These are phyloP conservation scores for Hypoxylon sp. DNA, from an alignment of 2,329 filamentous ascomycete genomes.

Conservation along the genomic window DNA sequence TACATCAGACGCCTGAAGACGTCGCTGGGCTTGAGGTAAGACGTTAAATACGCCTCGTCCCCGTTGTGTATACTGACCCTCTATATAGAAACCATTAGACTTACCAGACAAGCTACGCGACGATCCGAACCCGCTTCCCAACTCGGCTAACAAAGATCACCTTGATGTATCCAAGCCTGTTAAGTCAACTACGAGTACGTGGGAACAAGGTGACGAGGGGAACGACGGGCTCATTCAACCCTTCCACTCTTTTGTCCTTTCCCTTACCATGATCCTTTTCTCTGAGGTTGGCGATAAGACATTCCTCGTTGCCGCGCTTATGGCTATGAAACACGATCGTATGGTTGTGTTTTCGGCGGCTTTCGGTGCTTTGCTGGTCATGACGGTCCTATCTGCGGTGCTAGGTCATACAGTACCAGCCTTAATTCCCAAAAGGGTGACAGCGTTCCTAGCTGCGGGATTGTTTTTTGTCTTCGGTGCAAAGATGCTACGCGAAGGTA, in stretches of 20 bases:
- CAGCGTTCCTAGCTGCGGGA: slow-evolving; percentile 85
- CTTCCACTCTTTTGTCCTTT: slow-evolving; percentile 89
- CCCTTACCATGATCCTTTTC: slow-evolving; percentile 96
- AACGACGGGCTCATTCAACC: slow-evolving; percentile 79
- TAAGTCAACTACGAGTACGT: slow-evolving; percentile 53
- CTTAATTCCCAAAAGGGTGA: slow-evolving; percentile 90
- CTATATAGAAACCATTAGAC: slow-evolving; percentile 79
- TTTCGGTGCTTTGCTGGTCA: slow-evolving; percentile 90
- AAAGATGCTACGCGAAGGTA: slow-evolving; percentile 86
- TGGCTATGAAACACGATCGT: slow-evolving; percentile 98
- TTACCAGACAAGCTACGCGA: slow-evolving; percentile 85
- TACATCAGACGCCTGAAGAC: slow-evolving; percentile 56
- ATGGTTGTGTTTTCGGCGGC: slow-evolving; percentile 94
- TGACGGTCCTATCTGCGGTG: slow-evolving; percentile 95
- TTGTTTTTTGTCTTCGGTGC: slow-evolving; percentile 92
- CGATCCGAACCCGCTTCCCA: slow-evolving; percentile 77
- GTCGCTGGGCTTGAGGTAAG: slow-evolving; percentile 72
- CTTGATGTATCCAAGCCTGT: slow-evolving; percentile 66
- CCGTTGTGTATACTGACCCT: slow-evolving; percentile 42
- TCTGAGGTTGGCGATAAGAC: slow-evolving; percentile 99
- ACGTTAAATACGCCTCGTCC: background rate
- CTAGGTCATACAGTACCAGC: slow-evolving; percentile 93
- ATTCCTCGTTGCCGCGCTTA: slow-evolving; percentile 94
- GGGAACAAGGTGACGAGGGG: slow-evolving; percentile 57
- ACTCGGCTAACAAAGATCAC: slow-evolving; percentile 75